Evolutionary conservation across 352 stramenopile species (phyloP).

Genomic region (Globisporangium cylindrosporum): DNA sequence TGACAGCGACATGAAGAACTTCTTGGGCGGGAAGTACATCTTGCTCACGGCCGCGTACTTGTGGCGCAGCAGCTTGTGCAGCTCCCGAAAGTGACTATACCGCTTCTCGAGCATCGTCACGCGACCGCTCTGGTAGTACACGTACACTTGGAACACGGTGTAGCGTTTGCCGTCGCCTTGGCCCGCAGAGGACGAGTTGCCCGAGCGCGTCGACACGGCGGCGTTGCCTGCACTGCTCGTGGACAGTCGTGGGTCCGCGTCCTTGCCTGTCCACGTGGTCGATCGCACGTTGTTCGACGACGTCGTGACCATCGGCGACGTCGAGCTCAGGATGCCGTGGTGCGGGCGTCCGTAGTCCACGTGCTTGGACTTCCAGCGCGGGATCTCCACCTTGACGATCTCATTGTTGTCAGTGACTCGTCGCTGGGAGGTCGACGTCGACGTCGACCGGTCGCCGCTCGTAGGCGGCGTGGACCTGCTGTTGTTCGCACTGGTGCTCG

Average conservation of each 20-base stretch:
- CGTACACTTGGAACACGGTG: conserved; percentile 76
- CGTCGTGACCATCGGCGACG: conserved; percentile 23
- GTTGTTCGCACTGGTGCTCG: neutral
- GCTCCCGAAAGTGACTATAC: conserved; percentile 81
- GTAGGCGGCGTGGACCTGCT: neutral
- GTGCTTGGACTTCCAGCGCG: conserved; percentile 60
- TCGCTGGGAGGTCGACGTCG: conserved; percentile 12
- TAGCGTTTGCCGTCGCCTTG: conserved; percentile 53
- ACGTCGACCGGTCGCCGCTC: conserved; percentile 10
- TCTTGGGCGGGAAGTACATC: conserved; percentile 84
- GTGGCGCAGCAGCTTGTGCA: conserved; percentile 75
- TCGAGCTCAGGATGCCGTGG: conserved; percentile 29
- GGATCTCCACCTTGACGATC: conserved; percentile 74
- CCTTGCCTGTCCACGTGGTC: conserved; percentile 56
- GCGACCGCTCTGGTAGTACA: conserved; percentile 69
- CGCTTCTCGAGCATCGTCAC: conserved; percentile 69
- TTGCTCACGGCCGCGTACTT: conserved; percentile 81
- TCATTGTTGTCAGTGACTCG: conserved; percentile 42
- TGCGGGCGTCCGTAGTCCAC: conserved; percentile 29
- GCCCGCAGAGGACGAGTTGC: conserved; percentile 15
- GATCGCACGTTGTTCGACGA: conserved; percentile 24
- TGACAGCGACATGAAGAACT: conserved; percentile 86
- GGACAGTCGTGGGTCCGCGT: conserved; percentile 23
- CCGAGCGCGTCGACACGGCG: neutral
- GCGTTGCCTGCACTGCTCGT: conserved; percentile 10